Conservation (phyloP, 2,329 filamentous ascomycete genomes). For the Calonectria leucothoes region DNA sequence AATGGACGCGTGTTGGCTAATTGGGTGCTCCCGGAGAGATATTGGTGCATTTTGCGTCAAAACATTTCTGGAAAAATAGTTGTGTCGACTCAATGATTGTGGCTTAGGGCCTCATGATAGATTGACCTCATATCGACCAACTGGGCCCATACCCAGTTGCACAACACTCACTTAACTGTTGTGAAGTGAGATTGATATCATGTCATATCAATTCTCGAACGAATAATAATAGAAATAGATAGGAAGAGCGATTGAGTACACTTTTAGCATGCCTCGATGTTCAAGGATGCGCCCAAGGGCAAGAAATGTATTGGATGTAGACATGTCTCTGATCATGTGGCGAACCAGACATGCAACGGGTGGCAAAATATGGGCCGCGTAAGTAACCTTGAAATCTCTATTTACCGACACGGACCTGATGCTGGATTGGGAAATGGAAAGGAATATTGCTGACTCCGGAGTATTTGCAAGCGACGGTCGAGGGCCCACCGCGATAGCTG, state of each 20-base stretch:
- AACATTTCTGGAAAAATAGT: neutral
- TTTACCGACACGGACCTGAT: neutral
- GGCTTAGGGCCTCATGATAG: neutral
- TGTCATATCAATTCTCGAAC: no score
- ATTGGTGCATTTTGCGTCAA: neutral
- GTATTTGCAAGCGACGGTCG: neutral
- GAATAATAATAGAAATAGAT: no score
- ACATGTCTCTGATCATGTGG: neutral
- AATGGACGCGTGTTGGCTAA: no score
- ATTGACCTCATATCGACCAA: neutral
- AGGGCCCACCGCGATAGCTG: conserved; percentile 1
- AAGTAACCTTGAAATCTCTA: neutral
- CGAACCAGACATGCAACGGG: neutral
- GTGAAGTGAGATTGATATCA: neutral
- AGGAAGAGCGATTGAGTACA: neutral
- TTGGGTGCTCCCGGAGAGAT: neutral
- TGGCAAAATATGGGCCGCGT: neutral
- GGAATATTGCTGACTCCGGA: neutral
- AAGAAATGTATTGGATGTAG: neutral
- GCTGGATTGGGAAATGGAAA: neutral
- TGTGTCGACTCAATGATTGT: neutral
- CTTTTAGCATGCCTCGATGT: neutral
- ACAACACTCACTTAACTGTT: neutral
- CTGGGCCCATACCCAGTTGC: neutral
- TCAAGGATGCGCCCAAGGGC: neutral